These are phyloP conservation scores for Phytophthora citrophthora DNA, from an alignment of 352 stramenopile genomes.

Conservation along the genomic window DNA sequence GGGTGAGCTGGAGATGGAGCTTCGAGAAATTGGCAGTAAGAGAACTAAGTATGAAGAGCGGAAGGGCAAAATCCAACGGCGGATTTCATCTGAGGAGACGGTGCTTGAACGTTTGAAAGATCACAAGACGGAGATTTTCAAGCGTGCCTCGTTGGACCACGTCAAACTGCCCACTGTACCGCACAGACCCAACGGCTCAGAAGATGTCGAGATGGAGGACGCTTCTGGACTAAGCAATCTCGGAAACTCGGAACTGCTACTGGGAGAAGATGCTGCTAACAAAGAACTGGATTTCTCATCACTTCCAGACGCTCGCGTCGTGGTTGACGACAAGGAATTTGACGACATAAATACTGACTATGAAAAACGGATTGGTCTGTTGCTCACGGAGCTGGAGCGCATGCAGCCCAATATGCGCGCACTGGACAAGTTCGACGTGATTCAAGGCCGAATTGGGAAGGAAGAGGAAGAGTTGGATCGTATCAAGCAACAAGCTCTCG, in stretches of 20 bases:
- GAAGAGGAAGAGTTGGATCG: slow-evolving; percentile 83
- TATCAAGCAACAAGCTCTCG: slow-evolving; percentile 71
- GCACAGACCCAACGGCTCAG: slow-evolving; percentile 31
- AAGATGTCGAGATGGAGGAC: slow-evolving; percentile 75
- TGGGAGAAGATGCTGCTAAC: slow-evolving; percentile 53
- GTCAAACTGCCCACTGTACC: slow-evolving; percentile 85
- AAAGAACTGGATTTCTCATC: slow-evolving; percentile 91
- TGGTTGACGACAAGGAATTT: slow-evolving; percentile 87
- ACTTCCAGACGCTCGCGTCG: slow-evolving; percentile 74
- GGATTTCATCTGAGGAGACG: slow-evolving; percentile 89
- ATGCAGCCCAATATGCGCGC: slow-evolving; percentile 99
- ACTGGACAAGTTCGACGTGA: slow-evolving; percentile 88
- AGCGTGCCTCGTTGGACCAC: slow-evolving; percentile 95
- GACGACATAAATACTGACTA: slow-evolving; percentile 80
- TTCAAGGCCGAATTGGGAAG: slow-evolving; percentile 76
- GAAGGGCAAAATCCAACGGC: slow-evolving; percentile 78
- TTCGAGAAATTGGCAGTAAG: slow-evolving; percentile 65
- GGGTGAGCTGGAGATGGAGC: slow-evolving; percentile 64
- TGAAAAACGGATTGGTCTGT: slow-evolving; percentile 66
- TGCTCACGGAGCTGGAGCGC: slow-evolving; percentile 89
- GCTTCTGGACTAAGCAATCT: slow-evolving; percentile 19
- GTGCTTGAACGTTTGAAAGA: slow-evolving; percentile 93
- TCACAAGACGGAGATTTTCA: slow-evolving; percentile 95
- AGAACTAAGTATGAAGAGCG: slow-evolving; percentile 75
- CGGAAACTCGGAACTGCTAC: slow-evolving; percentile 51